Conservation (phyloP, 169 alveolate species). For the Plasmodium gonderi region DNA sequence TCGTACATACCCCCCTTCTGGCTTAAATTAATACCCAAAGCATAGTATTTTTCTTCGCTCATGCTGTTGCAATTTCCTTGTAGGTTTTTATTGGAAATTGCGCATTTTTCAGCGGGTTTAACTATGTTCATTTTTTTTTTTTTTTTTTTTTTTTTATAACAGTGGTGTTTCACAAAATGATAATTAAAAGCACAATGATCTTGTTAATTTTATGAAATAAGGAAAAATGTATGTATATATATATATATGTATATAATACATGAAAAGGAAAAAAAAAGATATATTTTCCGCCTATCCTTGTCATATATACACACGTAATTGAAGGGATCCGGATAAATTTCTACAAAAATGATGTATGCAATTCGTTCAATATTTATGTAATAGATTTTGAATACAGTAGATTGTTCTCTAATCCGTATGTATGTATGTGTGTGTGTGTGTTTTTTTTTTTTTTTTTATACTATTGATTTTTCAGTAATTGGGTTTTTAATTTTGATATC, state of each 20-base stretch:
- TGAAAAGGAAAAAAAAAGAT: too few species aligned
- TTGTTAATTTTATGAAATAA: not conserved
- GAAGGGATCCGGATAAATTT: not conserved
- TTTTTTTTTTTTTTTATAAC: not conserved
- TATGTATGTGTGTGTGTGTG: not conserved
- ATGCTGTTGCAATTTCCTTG: constrained; percentile 6
- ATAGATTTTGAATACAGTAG: not conserved
- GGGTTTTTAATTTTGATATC: not conserved
- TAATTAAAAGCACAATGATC: not conserved
- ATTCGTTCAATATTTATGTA: not conserved
- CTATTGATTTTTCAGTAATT: not conserved
- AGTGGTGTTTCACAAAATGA: not conserved
- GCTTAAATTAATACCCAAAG: not conserved
- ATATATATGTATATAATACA: not conserved
- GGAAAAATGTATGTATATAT: not conserved
- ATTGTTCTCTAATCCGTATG: not conserved
- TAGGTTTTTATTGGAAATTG: constrained; percentile 10
- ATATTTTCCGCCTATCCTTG: too few species aligned
- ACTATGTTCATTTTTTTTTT: constrained; percentile 24
- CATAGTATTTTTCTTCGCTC: constrained; percentile 63
- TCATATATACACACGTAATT: not conserved
- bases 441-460: not conserved
- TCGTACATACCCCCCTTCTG: constrained; percentile 19
- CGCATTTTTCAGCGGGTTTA: not conserved
- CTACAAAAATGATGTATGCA: not conserved